Evolutionary conservation across 2,329 filamentous ascomycete species (phyloP).

Genomic region (Epichloe festucae): DNA sequence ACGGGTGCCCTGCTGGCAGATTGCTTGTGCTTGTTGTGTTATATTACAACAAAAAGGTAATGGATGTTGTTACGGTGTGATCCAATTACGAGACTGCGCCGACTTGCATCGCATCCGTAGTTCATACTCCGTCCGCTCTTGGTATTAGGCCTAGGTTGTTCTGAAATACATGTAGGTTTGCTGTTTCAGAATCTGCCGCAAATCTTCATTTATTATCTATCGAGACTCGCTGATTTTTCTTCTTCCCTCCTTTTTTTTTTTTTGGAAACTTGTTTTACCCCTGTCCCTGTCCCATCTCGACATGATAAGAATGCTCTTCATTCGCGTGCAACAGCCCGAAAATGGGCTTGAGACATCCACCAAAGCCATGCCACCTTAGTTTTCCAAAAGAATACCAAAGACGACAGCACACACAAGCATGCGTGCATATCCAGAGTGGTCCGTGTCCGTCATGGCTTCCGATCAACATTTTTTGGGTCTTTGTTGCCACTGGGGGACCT

Average conservation of each 20-base stretch:
- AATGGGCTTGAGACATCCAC: background rate
- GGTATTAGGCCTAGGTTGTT: background rate
- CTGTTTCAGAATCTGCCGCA: background rate
- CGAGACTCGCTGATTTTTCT: background rate
- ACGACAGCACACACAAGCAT: background rate
- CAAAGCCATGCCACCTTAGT: background rate
- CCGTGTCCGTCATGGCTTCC: background rate
- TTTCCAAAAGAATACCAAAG: constrained; percentile 1
- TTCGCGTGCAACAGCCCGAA: background rate
- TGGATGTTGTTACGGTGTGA: too few species aligned
- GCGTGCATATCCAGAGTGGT: background rate
- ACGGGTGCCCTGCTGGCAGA: too few species aligned
- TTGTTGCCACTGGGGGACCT: background rate
- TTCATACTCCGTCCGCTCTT: background rate
- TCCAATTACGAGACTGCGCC: too few species aligned
- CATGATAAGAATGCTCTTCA: background rate
- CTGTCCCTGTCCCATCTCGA: background rate
- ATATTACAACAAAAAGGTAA: too few species aligned
- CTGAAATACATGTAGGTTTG: background rate
- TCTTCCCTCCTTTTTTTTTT: background rate
- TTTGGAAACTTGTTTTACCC: too few species aligned
- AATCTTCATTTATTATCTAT: background rate
- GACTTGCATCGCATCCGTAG: too few species aligned
- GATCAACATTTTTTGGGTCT: background rate
- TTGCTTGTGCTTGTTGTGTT: too few species aligned